These are phyloP conservation scores for Xylaria sp. DNA, from an alignment of 495 filamentous ascomycete genomes.

Conservation along the genomic window DNA sequence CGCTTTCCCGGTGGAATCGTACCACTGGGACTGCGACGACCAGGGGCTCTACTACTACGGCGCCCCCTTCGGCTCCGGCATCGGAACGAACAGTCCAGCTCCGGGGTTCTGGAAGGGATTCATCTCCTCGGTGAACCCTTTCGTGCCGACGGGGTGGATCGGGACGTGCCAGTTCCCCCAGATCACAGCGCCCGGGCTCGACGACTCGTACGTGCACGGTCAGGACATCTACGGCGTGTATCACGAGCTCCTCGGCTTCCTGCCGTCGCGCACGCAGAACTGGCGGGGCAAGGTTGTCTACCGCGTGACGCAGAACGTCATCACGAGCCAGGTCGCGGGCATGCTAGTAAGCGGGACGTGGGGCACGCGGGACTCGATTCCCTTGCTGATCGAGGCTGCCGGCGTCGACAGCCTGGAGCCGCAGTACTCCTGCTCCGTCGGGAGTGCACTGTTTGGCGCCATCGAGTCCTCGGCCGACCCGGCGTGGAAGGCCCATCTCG, in stretches of 20 bases:
- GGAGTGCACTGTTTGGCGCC: slow-evolving; percentile 49
- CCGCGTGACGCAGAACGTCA: slow-evolving; percentile 72
- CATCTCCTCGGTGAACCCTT: slow-evolving; percentile 63
- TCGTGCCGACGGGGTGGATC: slow-evolving; percentile 61
- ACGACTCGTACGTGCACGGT: slow-evolving; percentile 72
- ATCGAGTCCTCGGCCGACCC: slow-evolving; percentile 56
- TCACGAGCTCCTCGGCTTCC: slow-evolving; percentile 62
- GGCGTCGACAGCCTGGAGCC: slow-evolving; percentile 70
- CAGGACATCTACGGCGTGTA: slow-evolving; percentile 70
- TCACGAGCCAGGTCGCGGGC: slow-evolving; percentile 73
- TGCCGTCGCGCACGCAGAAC: slow-evolving; percentile 51
- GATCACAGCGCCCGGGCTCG: slow-evolving; percentile 67
- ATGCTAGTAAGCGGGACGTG: slow-evolving; percentile 70
- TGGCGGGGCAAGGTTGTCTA: slow-evolving; percentile 55
- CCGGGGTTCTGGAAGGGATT: slow-evolving; percentile 65
- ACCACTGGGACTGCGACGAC: slow-evolving; percentile 69
- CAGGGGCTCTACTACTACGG: slow-evolving; percentile 68
- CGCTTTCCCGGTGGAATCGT: slow-evolving; percentile 68
- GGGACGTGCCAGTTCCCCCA: slow-evolving; percentile 76
- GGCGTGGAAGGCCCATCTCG: slow-evolving; percentile 65
- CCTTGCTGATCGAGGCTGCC: slow-evolving; percentile 56
- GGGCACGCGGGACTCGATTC: slow-evolving; percentile 42
- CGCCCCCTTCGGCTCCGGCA: slow-evolving; percentile 48
- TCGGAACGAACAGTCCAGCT: slow-evolving; percentile 43
- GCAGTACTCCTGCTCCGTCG: slow-evolving; percentile 62